Evolutionary conservation across 192 early-diverging fungal species (phyloP), one percentile per base, ranked within the genome.

Genomic region (Coemansia sp.): DNA sequence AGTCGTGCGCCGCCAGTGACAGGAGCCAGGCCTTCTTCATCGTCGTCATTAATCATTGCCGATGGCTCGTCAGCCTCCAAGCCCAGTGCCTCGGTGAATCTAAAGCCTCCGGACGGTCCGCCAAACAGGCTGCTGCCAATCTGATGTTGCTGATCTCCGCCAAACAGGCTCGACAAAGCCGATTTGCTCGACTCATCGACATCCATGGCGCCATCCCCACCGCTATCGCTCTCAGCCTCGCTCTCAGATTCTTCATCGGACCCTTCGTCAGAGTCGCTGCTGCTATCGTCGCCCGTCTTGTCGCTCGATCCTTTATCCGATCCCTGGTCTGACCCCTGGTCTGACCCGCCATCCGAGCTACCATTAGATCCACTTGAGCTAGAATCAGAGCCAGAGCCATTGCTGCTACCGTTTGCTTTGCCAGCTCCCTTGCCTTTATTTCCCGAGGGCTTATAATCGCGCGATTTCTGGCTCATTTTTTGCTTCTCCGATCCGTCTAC

Each of bases 61-160:
- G 78, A 68, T 5, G 73, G 73, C 72, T 81, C 73, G 57, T 81
- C 78, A 6, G 65, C 78, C 23, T 81, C 78, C 9, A 81, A 69
- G 3, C 78, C 78, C 13, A 81, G 61, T 5, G 70, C 57, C 45
- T 74, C 66, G 13, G 78, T 75, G 48, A 81, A 72, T 40, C 43
- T 71, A 60, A 81, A 81, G 3, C 62, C 72, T 10, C 42, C 24
- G 1, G 33, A 9, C 5, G 68, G 9, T 1, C 59, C 62, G 0
- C 72, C 66, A 61, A 77, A 77, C 33, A 77, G 46, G 16, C 69
- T 65, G 45, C 66, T 35, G 53, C 63, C 60, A 39, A 33, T 20
- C 46, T 33, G 59, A 36, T 33, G 26, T 14, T 69, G 33, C 26
- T 56, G 28, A n/a, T 26, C 39, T 38, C 40, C 36, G 42, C 62